A percentile compares a stretch with the other conserved stretches of the same genome.
phyloP scores from a whole-genome alignment of 441 rosid species.

The Brassica balearica region DNA sequence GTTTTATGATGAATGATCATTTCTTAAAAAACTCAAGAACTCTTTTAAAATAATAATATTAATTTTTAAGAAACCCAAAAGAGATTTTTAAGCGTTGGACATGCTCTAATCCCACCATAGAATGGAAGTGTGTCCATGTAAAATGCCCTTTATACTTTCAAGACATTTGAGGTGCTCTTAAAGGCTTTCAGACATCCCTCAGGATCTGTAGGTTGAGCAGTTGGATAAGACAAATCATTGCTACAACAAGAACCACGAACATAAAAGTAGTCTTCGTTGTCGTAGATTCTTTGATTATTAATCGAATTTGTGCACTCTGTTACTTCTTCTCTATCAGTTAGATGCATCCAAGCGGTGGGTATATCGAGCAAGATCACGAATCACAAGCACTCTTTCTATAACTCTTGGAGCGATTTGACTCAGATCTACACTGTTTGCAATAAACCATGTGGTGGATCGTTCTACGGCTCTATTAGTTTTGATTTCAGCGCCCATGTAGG shows the following conservation, averaged over 20 bases:
- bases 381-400: too few relatives aligned
- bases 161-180: too few relatives aligned
- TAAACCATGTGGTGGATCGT: not conserved
- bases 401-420: too few relatives aligned
- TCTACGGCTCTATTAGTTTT: not conserved
- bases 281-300: not conserved
- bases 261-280: not conserved
- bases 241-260: not conserved
- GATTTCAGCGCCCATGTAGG: not conserved
- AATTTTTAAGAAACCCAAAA: too few relatives aligned
- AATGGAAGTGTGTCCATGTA: not conserved
- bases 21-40: too few relatives aligned
- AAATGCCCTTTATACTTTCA: not conserved
- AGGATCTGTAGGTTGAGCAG: not conserved
- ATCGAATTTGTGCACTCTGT: not conserved
- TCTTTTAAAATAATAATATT: too few relatives aligned
- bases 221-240: not conserved
- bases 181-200: not conserved
- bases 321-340: not conserved
- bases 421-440: too few relatives aligned
- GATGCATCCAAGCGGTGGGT: not conserved
- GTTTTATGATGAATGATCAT: not conserved
- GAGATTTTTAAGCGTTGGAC: not conserved
- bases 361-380: not conserved
- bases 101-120: not conserved